A percentile compares a stretch with the other conserved stretches of the same genome.
Conservation (phyloP, 2,329 filamentous ascomycete species). For the Botrytis aclada region DNA sequence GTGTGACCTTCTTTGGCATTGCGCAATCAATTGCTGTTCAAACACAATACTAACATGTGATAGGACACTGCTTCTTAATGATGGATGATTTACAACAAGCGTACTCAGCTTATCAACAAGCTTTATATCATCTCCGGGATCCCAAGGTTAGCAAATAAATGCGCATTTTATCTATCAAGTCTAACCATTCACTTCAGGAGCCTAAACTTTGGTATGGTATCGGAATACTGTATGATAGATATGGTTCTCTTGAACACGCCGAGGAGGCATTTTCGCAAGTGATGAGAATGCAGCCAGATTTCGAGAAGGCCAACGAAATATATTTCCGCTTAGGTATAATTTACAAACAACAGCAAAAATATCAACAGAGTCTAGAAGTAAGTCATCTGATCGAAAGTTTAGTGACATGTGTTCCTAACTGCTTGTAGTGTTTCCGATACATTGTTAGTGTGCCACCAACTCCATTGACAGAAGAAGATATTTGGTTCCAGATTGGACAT, state of each 20-base stretch:
- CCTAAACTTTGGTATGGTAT: slow-evolving; percentile 99
- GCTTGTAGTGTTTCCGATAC: slow-evolving; percentile 86
- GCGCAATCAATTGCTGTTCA: slow-evolving; percentile 17
- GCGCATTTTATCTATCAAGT: slow-evolving; percentile 3
- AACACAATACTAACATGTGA: slow-evolving; percentile 24
- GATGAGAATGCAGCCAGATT: slow-evolving; percentile 96
- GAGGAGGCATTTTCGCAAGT: slow-evolving; percentile 98
- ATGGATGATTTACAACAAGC: slow-evolving; percentile 97
- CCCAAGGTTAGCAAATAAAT: slow-evolving; percentile 64
- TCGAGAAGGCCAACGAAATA: slow-evolving; percentile 98
- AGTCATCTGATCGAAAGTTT: slow-evolving; percentile 34
- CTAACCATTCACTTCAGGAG: slow-evolving; percentile 54
- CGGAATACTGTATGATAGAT: slow-evolving; percentile 93
- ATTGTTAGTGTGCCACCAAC: slow-evolving; percentile 91
- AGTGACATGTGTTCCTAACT: slow-evolving; percentile 24
- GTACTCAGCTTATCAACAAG: slow-evolving; percentile 94
- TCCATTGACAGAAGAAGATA: slow-evolving; percentile 93
- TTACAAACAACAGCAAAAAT: slow-evolving; percentile 98
- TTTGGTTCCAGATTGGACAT: slow-evolving; percentile 99
- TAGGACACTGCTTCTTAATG: slow-evolving; percentile 98
- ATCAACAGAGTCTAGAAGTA: slow-evolving; percentile 86
- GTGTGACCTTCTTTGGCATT: slow-evolving; percentile 39
- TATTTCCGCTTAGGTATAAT: slow-evolving; percentile 99
- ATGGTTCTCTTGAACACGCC: slow-evolving; percentile 93
- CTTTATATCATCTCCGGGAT: slow-evolving; percentile 85